phyloP scores from a whole-genome alignment of 495 filamentous ascomycete species.

The Talaromyces proteolyticus region DNA sequence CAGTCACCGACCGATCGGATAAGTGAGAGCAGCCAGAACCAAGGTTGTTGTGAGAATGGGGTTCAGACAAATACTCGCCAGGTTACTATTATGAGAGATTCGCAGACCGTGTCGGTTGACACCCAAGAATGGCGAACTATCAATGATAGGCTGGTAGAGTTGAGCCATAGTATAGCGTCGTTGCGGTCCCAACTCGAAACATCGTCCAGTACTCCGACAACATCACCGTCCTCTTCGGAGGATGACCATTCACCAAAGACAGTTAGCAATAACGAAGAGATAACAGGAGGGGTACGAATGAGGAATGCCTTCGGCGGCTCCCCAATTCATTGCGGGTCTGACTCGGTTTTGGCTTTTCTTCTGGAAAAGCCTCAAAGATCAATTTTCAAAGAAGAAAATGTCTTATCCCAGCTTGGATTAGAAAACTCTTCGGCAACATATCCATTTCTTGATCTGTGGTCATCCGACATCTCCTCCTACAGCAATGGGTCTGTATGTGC shows the following conservation, averaged over 20 bases:
- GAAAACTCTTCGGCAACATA: conserved; percentile 80
- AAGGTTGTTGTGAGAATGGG: conserved; percentile 9
- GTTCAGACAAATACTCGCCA: conserved; percentile 16
- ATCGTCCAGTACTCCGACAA: not conserved
- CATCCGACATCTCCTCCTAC: conserved; percentile 60
- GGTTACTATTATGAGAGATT: conserved; percentile 19
- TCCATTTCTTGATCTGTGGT: conserved; percentile 64
- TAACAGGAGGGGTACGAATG: conserved; percentile 52
- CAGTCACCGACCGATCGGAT: conserved; percentile 25
- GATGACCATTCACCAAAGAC: conserved; percentile 23
- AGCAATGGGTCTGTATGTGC: conserved; percentile 64
- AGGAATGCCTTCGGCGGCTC: conserved; percentile 49
- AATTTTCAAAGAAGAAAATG: conserved; percentile 65
- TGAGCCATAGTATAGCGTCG: conserved; percentile 35
- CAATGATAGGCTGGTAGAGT: conserved; percentile 31
- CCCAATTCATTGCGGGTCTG: conserved; percentile 52
- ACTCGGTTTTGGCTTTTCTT: conserved; percentile 54
- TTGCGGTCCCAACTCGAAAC: conserved; percentile 36
- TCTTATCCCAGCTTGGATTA: conserved; percentile 73
- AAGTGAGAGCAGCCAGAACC: conserved; percentile 15
- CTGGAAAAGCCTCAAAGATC: conserved; percentile 58
- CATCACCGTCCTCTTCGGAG: conserved; percentile 2
- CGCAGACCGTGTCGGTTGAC: conserved; percentile 15
- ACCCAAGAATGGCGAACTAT: conserved; percentile 42
- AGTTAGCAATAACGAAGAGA: conserved; percentile 42